Conservation (phyloP, 139 green algal species). For the Micractinium conductrix region DNA sequence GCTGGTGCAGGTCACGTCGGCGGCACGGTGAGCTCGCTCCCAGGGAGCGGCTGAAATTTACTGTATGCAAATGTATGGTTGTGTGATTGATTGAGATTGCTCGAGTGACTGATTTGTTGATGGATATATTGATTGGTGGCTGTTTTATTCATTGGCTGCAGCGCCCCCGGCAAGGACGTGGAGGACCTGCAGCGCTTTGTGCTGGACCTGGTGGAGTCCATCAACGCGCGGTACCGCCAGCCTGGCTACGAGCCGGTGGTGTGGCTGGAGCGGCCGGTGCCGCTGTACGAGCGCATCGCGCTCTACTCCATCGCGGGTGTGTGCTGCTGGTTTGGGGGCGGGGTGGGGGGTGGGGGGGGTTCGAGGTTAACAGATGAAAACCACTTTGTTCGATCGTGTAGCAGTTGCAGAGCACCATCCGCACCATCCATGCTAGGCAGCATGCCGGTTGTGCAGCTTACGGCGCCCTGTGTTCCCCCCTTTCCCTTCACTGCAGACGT, state of each 20-base stretch:
- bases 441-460: background rate
- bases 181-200: conserved; percentile 82
- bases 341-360: background rate
- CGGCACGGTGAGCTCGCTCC: conserved; percentile 65
- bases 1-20: conserved; percentile 86
- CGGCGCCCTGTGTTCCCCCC: background rate
- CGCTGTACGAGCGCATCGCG: conserved; percentile 94
- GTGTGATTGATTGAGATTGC: no score
- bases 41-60: no score
- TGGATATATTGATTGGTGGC: no score
- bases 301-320: conserved; percentile 78
- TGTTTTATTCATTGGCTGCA: conserved; percentile 31
- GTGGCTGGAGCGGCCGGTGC: conserved; percentile 89
- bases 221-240: conserved; percentile 67
- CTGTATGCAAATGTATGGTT: no score
- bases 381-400: no score
- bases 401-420: no score
- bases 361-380: background rate
- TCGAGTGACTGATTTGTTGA: no score
- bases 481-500: conserved; percentile 62
- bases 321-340: background rate
- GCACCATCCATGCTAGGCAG: background rate
- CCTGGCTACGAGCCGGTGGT: conserved; percentile 82
- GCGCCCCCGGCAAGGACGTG: conserved; percentile 75
- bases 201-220: conserved; percentile 65